phyloP scores from a whole-genome alignment of 805 yeast species.

The Saccharomyces kudriavzevii region DNA sequence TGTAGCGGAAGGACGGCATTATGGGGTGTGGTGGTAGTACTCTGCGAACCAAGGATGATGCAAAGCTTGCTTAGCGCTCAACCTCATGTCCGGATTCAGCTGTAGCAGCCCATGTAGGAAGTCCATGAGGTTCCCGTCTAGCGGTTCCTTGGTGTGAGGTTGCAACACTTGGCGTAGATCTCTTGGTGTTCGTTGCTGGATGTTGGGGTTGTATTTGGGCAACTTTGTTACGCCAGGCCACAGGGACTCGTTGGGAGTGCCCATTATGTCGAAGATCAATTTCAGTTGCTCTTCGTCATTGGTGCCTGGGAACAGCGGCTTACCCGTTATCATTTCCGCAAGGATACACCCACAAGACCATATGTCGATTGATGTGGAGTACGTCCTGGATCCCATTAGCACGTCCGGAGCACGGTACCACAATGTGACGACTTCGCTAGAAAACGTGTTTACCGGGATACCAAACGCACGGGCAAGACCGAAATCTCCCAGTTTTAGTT shows the following conservation, averaged over 20 bases:
- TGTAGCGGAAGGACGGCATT: neutral
- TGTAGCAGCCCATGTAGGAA: constrained; percentile 36
- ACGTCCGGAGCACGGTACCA: constrained; percentile 99
- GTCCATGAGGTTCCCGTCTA: constrained; percentile 27
- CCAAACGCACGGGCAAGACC: constrained; percentile 97
- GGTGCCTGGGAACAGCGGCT: constrained; percentile 94
- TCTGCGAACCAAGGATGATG: constrained; percentile 37
- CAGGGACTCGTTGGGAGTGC: constrained; percentile 84
- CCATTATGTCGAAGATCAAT: constrained; percentile 83
- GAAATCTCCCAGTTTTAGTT: constrained; percentile 82
- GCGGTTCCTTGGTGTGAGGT: constrained; percentile 18
- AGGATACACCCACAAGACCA: constrained; percentile 98
- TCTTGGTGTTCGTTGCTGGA: constrained; percentile 82
- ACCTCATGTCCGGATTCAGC: constrained; percentile 44
- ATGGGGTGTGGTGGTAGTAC: constrained; percentile 19
- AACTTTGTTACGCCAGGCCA: constrained; percentile 93
- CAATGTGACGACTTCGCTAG: constrained; percentile 95
- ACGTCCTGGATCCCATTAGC: constrained; percentile 89
- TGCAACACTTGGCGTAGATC: constrained; percentile 39
- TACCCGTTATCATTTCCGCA: constrained; percentile 95
- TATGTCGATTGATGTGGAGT: constrained; percentile 96
- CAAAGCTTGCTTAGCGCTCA: constrained; percentile 45
- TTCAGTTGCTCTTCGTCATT: constrained; percentile 96
- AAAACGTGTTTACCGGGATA: constrained; percentile 91
- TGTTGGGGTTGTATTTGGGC: constrained; percentile 89